A percentile compares a stretch with the other conserved stretches of the same genome.
Conservation (phyloP, 768 basidiomycete genomes). For the Botryobasidium botryosum region DNA sequence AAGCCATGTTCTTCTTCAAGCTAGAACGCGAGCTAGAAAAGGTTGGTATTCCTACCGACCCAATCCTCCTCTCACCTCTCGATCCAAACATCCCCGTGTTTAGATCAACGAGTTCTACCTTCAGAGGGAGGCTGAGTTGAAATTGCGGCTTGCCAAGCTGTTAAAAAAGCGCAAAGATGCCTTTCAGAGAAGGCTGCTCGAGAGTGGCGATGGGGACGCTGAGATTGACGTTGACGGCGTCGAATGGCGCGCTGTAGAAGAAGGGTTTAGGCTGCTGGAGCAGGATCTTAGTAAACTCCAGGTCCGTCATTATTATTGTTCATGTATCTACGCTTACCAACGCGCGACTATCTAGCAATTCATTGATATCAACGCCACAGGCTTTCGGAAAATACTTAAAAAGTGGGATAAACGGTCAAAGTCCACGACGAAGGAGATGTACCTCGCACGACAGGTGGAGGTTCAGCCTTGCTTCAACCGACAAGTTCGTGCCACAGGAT, state of each 20-base stretch:
- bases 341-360: constrained; percentile 46
- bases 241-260: constrained; percentile 92
- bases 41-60: constrained; percentile 28
- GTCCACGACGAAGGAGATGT: constrained; percentile 90
- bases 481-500: constrained; percentile 35
- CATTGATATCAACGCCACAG: constrained; percentile 91
- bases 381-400: constrained; percentile 93
- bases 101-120: constrained; percentile 98
- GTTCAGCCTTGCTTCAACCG: constrained; percentile 98
- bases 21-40: constrained; percentile 95
- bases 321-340: constrained; percentile 12
- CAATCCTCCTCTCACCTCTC: neutral
- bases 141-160: constrained; percentile 78
- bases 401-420: constrained; percentile 97
- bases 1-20: constrained; percentile 98
- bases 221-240: constrained; percentile 39
- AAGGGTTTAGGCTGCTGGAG: constrained; percentile 88
- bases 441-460: constrained; percentile 90
- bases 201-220: constrained; percentile 41
- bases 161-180: constrained; percentile 85
- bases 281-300: constrained; percentile 89
- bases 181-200: constrained; percentile 52
- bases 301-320: constrained; percentile 28
- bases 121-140: constrained; percentile 90
- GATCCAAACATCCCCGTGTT: neutral